These are phyloP conservation scores for Cutaneotrichosporon sp. DNA, from an alignment of 1,284 basidiomycete species.

Conservation along the genomic window DNA sequence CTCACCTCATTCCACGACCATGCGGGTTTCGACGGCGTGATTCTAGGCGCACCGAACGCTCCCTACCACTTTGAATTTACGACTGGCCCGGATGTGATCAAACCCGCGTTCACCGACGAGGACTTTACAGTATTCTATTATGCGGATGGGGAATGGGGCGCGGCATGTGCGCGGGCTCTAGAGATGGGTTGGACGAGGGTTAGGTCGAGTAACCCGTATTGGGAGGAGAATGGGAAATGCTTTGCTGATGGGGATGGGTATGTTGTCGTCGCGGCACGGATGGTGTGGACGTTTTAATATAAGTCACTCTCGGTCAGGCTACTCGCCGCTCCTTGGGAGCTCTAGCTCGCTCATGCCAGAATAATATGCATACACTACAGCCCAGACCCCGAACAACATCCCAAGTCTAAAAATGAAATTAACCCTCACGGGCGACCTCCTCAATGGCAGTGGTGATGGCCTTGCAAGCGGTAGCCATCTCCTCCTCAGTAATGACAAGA, in stretches of 20 bases:
- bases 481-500: conserved; percentile 63
- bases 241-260: conserved; percentile 21
- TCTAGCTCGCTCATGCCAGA: background rate
- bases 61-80: conserved; percentile 22
- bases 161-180: background rate
- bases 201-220: conserved; percentile 15
- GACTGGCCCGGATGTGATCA: background rate
- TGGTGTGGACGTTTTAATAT: background rate
- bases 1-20: conserved; percentile 11
- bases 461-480: conserved; percentile 62
- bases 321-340: background rate
- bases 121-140: conserved; percentile 22
- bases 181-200: conserved; percentile 8
- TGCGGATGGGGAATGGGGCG: conserved; percentile 14
- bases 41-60: conserved; percentile 14
- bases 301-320: too few relatives aligned
- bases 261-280: conserved; percentile 15
- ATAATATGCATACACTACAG: conserved; percentile 13
- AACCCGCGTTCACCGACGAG: conserved; percentile 13
- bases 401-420: conserved; percentile 14
- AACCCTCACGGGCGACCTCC: conserved; percentile 63
- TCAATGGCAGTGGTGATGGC: conserved; percentile 65
- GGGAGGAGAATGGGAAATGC: conserved; percentile 17
- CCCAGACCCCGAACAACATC: conserved; percentile 9
- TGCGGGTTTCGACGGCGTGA: conserved; percentile 16